These are phyloP conservation scores for Beta vulgaris DNA, from an alignment of 148 eudicot genomes.

Conservation along the genomic window DNA sequence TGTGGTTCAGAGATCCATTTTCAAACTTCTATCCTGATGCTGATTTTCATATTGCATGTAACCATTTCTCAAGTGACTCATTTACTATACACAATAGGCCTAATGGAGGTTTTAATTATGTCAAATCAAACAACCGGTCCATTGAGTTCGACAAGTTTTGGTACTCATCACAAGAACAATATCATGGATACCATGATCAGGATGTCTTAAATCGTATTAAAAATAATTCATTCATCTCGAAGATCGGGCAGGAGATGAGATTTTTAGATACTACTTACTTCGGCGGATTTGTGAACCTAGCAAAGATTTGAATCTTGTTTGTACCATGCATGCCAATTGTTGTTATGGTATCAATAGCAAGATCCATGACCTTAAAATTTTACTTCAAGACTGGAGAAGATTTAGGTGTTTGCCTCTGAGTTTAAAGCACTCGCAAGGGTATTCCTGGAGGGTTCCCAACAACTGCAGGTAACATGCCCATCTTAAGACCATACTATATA, in stretches of 20 bases:
- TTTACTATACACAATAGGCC: slow-evolving; percentile 42
- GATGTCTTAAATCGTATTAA: slow-evolving; percentile 49
- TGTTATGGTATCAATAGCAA: slow-evolving; percentile 48
- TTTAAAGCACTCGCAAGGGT: slow-evolving; percentile 29
- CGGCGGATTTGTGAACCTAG: slow-evolving; percentile 62
- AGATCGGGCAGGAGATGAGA: slow-evolving; percentile 47
- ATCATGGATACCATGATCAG: slow-evolving; percentile 50
- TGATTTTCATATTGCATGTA: slow-evolving; percentile 66
- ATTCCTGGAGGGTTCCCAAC: slow-evolving; percentile 45
- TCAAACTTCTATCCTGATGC: slow-evolving; percentile 44
- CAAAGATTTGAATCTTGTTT: slow-evolving; percentile 45
- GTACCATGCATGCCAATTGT: slow-evolving; percentile 67
- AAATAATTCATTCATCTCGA: slow-evolving; percentile 31
- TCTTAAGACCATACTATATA: neutral
- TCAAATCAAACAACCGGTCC: slow-evolving; percentile 49
- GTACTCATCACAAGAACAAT: slow-evolving; percentile 35
- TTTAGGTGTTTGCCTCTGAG: slow-evolving; percentile 40
- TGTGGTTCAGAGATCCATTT: slow-evolving; percentile 75
- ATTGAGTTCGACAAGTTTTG: slow-evolving; percentile 52
- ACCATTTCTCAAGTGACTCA: slow-evolving; percentile 42
- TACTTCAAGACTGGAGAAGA: slow-evolving; percentile 58
- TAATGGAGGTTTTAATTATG: slow-evolving; percentile 58
- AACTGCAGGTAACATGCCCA: slow-evolving; percentile 37
- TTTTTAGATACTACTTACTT: slow-evolving; percentile 53
- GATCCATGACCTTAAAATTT: slow-evolving; percentile 44